Evolutionary conservation across 1,284 basidiomycete genomes (phyloP), one percentile per base, ranked within the genome.

Genomic region (Lignosus rhinocerotis): DNA sequence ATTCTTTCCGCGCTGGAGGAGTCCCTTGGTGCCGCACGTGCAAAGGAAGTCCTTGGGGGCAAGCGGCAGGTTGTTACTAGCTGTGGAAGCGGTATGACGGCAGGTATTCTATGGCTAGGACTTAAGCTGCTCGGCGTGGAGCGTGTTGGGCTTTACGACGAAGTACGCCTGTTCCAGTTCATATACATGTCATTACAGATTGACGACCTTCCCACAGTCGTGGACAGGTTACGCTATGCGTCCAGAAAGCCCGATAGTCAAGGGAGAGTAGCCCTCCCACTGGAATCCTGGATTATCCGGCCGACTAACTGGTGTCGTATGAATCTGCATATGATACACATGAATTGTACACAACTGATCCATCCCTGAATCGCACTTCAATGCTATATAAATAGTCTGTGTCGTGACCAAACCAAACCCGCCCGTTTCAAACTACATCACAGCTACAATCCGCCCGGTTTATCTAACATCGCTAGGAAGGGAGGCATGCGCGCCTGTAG

Each of bases 21-120:
- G 25, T 79, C 82, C 8, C 75, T 94, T 34, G 89, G 90, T 34
- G 67, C 71, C 43, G 80, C 84, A 51, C 73, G 79, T 55, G 81
- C 84, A 52, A 72, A 81, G 38, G 70, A 76, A 44, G 78, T 94
- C 16, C 73, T 89, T 49, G 72, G 77, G 2, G 90, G 90, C 10
- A 74, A 84, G 58, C 76, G 80, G 54, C 71, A 75, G 19, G 82
- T 94, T 39, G 81, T 88, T 11, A 84, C 90, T 31, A 88, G 81
- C 58, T 96, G 94, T 75, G 94, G 94, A 47, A 94, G 91, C 67
- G 97, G 97, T 16, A 99, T 99, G 97, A 98, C 96, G 12, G 97
- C 97, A 2, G 93, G 86, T 6, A 79, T 97, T 6, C 80, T 98
- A 11, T 98, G 96, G 94, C 78, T 97, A 55, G 95, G 92, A 31